Base-by-base conservation (phyloP, 1,139 yeast genomes). In the Wickerhamomyces sp. region DNA sequence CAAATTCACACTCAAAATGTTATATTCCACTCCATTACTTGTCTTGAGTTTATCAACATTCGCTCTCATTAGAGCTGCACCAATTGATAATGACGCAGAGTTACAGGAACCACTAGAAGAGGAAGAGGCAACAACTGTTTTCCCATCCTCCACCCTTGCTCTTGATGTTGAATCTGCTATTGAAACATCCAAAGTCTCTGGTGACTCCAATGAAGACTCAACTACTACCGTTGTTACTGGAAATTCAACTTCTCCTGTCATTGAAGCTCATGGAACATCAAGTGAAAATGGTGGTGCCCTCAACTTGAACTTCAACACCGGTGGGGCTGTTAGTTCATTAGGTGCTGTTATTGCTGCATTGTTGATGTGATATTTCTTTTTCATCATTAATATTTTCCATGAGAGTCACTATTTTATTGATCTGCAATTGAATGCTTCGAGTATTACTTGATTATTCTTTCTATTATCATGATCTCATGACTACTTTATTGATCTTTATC, bases 71-170 rank as follows among this genome's bases (percentile, higher is more conserved):
- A 27, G 33, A 9, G 41, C 38, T 23, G 27, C 34, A n/a, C 10
- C 43, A 11, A 13, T 15, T 27, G 37, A 38, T n/a, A 32, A 32
- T 32, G 56, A 61, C 34, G 48, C 53, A 36, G 53, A 62, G 23
- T 18, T 18, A 18, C 23, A 18, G 23, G 23, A 18, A 18, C 23
- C 23, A 18, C 23, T 18, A 18, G 23, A 18, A 18, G 23, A 18
- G 23, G 23, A 18, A n/a, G n/a, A n/a, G 3, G 23, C 23, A 52
- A 58, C 65, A 36, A 56, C 36, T 37, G 6, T 29, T 29, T 55
- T 58, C 41, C 33, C 13, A 9, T 15, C 29, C 14, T 7, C 34
- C 5, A 27, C 33, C 10, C 13, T 33, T 11, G 27, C 14, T 37
- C 14, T 30, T 29, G 40, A 33, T 10, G 14, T 13, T 8, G 11